phyloP scores from a whole-genome alignment of 2,329 filamentous ascomycete genomes.

The Ascochyta koolunga region DNA sequence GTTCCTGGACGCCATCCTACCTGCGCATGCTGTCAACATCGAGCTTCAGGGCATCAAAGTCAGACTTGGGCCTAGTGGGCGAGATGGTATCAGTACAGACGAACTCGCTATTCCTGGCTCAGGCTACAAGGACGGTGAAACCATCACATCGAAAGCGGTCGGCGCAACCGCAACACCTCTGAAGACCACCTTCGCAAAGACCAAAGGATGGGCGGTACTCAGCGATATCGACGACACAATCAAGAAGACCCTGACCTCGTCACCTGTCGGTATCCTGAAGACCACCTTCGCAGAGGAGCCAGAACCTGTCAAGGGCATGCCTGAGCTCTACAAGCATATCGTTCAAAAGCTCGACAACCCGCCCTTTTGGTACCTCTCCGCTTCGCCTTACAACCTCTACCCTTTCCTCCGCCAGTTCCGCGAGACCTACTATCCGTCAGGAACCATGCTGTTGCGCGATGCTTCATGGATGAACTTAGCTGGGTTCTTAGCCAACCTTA shows the following conservation, averaged over 20 bases:
- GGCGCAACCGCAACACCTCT: conserved; percentile 58
- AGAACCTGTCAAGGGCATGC: conserved; percentile 77
- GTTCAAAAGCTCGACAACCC: conserved; percentile 62
- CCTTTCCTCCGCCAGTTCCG: conserved; percentile 82
- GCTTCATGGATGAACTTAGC: conserved; percentile 84
- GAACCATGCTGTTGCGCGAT: conserved; percentile 84
- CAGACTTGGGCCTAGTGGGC: conserved; percentile 69
- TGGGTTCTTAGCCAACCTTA: conserved; percentile 79
- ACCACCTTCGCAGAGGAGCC: conserved; percentile 83
- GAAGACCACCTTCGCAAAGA: conserved; percentile 75
- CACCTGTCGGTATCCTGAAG: conserved; percentile 78
- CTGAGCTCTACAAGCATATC: conserved; percentile 76
- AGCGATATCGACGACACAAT: conserved; percentile 96
- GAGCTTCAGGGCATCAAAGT: conserved; percentile 56
- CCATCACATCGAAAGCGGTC: conserved; percentile 39
- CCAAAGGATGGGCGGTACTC: conserved; percentile 83
- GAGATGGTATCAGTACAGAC: conserved; percentile 74
- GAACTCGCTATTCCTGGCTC: conserved; percentile 56
- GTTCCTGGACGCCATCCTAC: conserved; percentile 77
- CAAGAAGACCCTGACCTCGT: conserved; percentile 84
- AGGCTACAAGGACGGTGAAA: conserved; percentile 45
- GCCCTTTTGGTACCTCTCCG: conserved; percentile 91
- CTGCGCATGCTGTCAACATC: conserved; percentile 71
- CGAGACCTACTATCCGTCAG: conserved; percentile 71
- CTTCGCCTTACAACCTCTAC: conserved; percentile 93